phyloP scores from a whole-genome alignment of 257 asterid species.

The Linderniella brevidens region DNA sequence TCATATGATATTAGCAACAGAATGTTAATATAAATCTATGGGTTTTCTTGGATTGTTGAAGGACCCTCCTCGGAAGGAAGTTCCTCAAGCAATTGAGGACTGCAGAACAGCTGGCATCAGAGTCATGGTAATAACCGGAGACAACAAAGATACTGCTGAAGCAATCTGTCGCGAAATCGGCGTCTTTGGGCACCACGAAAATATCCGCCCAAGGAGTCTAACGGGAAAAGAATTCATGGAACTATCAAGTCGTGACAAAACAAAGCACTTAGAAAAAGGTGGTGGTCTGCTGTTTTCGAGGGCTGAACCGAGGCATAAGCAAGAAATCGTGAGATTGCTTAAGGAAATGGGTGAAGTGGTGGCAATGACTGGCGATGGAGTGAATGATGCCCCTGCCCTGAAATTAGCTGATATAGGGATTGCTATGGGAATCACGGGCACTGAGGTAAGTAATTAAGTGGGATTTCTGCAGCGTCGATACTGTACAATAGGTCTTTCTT shows the following conservation, averaged over 20 bases:
- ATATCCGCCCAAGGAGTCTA: conserved; percentile 56
- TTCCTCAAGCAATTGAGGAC: conserved; percentile 80
- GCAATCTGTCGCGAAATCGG: conserved; percentile 95
- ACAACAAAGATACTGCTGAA: conserved; percentile 90
- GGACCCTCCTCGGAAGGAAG: conserved; percentile 99
- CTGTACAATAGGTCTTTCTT: neutral
- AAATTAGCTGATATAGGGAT: conserved; percentile 96
- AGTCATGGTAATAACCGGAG: conserved; percentile 98
- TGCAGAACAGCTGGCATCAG: conserved; percentile 96
- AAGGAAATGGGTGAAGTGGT: conserved; percentile 96
- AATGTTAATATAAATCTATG: no score
- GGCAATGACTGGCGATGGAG: conserved; percentile 99
- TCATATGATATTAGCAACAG: no score
- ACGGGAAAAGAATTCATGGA: conserved; percentile 85
- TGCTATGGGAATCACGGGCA: conserved; percentile 97
- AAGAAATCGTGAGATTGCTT: conserved; percentile 92
- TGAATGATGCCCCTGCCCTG: conserved; percentile 92
- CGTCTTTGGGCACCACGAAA: conserved; percentile 68
- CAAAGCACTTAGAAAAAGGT: conserved; percentile 37
- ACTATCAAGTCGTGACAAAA: conserved; percentile 35
- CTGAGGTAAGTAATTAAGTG: conserved; percentile 44
- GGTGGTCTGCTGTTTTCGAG: conserved; percentile 95
- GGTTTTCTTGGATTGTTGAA: conserved; percentile 12
- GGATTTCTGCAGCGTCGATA: no score
- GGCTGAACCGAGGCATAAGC: conserved; percentile 99